Evolutionary conservation across 257 asterid genomes (phyloP).

Genomic region (Orobanche coerulescens): DNA sequence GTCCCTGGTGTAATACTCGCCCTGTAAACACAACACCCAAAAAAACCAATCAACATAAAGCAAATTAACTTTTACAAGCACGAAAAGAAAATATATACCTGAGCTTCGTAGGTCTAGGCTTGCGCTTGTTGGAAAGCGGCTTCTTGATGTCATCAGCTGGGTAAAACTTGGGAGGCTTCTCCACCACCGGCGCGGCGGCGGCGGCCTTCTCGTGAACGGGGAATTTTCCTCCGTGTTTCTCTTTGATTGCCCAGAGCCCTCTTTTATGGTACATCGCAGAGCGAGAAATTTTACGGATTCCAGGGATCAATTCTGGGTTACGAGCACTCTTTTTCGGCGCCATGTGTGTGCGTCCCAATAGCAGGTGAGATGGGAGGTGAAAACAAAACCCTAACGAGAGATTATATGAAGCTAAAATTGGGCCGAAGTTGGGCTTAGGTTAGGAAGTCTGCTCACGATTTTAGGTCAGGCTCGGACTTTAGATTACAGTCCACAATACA

Average conservation of each 20-base stretch:
- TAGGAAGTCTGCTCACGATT: no score
- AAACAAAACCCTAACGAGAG: background rate
- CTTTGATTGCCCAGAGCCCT: slow-evolving; percentile 48
- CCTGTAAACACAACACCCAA: slow-evolving; percentile 14
- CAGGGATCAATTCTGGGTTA: slow-evolving; percentile 43
- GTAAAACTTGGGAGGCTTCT: slow-evolving; percentile 42
- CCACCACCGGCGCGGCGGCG: slow-evolving; percentile 20
- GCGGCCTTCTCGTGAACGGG: slow-evolving; percentile 32
- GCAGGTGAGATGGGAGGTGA: background rate
- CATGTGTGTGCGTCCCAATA: no score
- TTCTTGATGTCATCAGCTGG: slow-evolving; percentile 50
- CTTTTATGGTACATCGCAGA: slow-evolving; percentile 44
- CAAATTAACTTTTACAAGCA: background rate
- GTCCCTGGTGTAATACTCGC: slow-evolving; percentile 45
- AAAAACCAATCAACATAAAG: background rate
- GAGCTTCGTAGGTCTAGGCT: slow-evolving; percentile 45
- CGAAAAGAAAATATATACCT: slow-evolving; percentile 18
- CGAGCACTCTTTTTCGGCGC: slow-evolving; percentile 34
- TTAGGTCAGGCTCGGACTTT: no score
- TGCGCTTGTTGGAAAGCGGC: slow-evolving; percentile 46
- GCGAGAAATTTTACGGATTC: slow-evolving; percentile 32
- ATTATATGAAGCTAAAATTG: no score
- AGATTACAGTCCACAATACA: no score
- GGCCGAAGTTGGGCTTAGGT: no score
- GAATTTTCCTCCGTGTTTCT: slow-evolving; percentile 40